Conservation (phyloP, 1,284 basidiomycete genomes). For the Apiotrichum akiyoshidainum region DNA sequence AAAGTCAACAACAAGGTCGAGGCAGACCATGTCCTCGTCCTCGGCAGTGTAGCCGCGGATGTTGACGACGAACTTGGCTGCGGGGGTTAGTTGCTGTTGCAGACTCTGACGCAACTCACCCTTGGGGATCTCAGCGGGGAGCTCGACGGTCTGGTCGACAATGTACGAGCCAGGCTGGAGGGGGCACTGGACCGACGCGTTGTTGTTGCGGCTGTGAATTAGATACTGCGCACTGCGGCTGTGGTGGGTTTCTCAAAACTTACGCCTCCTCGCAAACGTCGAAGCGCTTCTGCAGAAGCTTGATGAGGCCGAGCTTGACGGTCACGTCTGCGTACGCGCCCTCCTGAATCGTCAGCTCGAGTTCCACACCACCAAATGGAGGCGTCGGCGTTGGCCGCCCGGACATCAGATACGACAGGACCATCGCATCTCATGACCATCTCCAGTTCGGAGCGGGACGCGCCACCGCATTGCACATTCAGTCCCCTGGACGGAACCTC, state of each 20-base stretch:
- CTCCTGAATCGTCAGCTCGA: slow-evolving; percentile 56
- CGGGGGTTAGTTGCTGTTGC: background rate
- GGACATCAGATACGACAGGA: too few relatives aligned
- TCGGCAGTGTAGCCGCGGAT: slow-evolving; percentile 71
- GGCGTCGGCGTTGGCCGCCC: too few relatives aligned
- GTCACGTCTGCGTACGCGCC: slow-evolving; percentile 83
- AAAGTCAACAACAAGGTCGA: slow-evolving; percentile 68
- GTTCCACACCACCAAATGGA: too few relatives aligned
- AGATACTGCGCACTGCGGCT: too few relatives aligned
- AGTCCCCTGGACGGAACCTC: background rate
- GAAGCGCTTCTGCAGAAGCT: slow-evolving; percentile 73
- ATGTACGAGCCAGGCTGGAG: slow-evolving; percentile 66
- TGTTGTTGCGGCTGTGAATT: slow-evolving; percentile 25
- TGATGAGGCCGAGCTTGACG: slow-evolving; percentile 85
- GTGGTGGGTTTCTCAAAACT: slow-evolving; percentile 47
- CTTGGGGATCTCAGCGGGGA: slow-evolving; percentile 84
- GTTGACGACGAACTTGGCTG: slow-evolving; percentile 80
- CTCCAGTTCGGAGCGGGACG: too few relatives aligned
- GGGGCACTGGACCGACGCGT: slow-evolving; percentile 46
- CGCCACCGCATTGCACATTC: too few relatives aligned
- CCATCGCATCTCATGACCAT: too few relatives aligned
- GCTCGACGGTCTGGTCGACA: slow-evolving; percentile 71
- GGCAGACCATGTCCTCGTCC: slow-evolving; percentile 75
- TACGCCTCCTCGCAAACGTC: slow-evolving; percentile 91
- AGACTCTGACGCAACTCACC: slow-evolving; percentile 55